Evolutionary conservation across 192 early-diverging fungal species (phyloP), one percentile per base, ranked within the genome.

Genomic region (Mycoemilia scoparia): DNA sequence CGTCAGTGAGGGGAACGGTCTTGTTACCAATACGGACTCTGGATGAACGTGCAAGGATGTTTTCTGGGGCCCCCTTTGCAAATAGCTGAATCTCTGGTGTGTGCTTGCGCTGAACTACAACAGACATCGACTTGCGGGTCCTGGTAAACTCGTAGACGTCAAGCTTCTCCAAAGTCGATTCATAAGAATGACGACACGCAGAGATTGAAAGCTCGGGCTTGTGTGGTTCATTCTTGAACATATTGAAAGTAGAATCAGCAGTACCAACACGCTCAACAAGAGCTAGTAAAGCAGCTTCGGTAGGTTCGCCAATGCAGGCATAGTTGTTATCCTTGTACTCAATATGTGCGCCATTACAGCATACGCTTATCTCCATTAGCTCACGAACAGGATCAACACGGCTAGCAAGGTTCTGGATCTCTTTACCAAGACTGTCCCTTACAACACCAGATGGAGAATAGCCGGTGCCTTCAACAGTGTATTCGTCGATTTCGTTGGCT

Each of bases 121-220:
- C 87, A 13, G 82, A 84, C 95, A 98, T 98, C 26, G 87, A 89
- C 68, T 98, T 98, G 57, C 95, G 77, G 51, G 95, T 88, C 43
- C 91, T 82, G 11, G 89, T 75, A 47, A 96, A 96, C 56, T 99
- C 95, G 23, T 95, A 66, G 7, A 82, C 87, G 17, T 57, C 52
- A 9, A 63, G 35, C n/a, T n/a, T n/a, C n/a, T n/a, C n/a, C n/a
- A n/a, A n/a, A n/a, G n/a, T n/a, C n/a, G n/a, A n/a, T n/a, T n/a
- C n/a, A n/a, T n/a, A n/a, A n/a, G n/a, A n/a, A n/a, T n/a, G n/a
- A 20, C 82, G 78, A 66, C 76, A 77, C 44, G 71, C 79, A 44
- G 66, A 79, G 49, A 56, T 74, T 27, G 62, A 70, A 37, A 70
- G 76, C 24, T 72, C 58, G 15, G 54, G 51, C 24, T 55, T 51